Base-by-base conservation (phyloP, 1,139 yeast species). In the Suhomyces bokatorum region DNA sequence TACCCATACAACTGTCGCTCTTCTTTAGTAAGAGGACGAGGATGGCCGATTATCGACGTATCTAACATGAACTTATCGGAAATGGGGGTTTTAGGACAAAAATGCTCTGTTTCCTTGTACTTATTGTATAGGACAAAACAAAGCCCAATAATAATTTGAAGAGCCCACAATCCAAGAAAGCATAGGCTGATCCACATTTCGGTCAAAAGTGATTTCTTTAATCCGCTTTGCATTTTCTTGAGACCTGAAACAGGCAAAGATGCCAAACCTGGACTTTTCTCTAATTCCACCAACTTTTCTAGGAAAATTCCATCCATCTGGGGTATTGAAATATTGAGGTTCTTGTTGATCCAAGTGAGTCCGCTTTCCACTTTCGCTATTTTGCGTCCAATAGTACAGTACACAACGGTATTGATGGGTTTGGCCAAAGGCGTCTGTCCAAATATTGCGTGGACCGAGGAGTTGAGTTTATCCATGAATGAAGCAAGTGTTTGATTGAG, bases 311-410 rank as follows among this genome's bases (percentile, higher is more conserved):
- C 34, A 14, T 39, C 43, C 6, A 53, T 39, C 1, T 13, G 56
- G 0, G 97, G 97, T 1, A 91, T 59, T 0, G 67, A 51, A 2
- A 91, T 66, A 13, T 78, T 70, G 3, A 91, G 75, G 52, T 87
- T 73, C 29, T 82, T 69, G 54, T 85, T 75, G 2, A 91, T 67
- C 98, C 98, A 93, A 1, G 83, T 76, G 43, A 91, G 63, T 0
- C 96, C 98, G 20, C 74, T 59, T 52, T 87, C 87, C 0, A 90
- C 68, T 29, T 75, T 73, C 4, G 73, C 70, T 6, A 91, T 62
- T 58, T 91, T 93, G 44, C 84, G 72, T 12, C 90, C 95, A 34
- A 93, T 70, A 1, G 87, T 80, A 66, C 99, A 93, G 40, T 83
- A 81, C 6, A 90, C 86, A 1, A 90, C 81, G 0, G 82, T 68